Evolutionary conservation across 768 basidiomycete genomes (phyloP).

Genomic region (Mycena kentingensis): DNA sequence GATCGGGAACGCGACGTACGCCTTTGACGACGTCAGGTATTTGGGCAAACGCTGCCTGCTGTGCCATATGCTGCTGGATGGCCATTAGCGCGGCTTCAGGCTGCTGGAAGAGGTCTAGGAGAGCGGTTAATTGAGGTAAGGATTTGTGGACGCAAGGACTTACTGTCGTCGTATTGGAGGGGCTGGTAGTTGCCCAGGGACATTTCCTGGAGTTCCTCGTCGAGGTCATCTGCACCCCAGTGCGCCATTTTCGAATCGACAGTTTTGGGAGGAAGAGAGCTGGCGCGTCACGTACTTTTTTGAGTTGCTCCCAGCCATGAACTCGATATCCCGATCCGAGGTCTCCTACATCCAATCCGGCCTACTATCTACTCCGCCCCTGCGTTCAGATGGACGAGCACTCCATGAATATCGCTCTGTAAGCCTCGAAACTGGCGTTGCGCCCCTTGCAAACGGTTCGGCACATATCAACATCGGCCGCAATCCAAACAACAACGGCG

Average conservation of each 20-base stretch:
- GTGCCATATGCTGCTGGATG: conserved; percentile 82
- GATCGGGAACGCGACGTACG: conserved; percentile 45
- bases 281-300: no score
- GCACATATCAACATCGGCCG: conserved; percentile 73
- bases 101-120: conserved; percentile 49
- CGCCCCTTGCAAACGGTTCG: conserved; percentile 84
- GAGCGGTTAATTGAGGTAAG: conserved; percentile 17
- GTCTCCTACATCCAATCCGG: conserved; percentile 75
- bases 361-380: conserved; percentile 55
- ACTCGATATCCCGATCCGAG: conserved; percentile 59
- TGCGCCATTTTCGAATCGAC: no score
- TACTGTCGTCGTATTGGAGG: conserved; percentile 69
- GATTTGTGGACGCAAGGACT: conserved; percentile 17
- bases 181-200: conserved; percentile 69
- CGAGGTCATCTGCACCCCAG: conserved; percentile 82
- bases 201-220: conserved; percentile 70
- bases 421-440: conserved; percentile 74
- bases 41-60: conserved; percentile 78
- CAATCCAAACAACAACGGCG: conserved; percentile 52
- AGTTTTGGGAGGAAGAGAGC: no score
- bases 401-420: conserved; percentile 69
- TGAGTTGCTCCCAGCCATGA: no score
- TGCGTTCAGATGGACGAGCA: conserved; percentile 77
- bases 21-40: conserved; percentile 90
- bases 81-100: conserved; percentile 68